Percentiles rank a stretch among this genome's conserved stretches.
Evolutionary conservation across 164 flowering plant genomes (phyloP).

Genomic region (Kalanchoe fedtschenkoi): DNA sequence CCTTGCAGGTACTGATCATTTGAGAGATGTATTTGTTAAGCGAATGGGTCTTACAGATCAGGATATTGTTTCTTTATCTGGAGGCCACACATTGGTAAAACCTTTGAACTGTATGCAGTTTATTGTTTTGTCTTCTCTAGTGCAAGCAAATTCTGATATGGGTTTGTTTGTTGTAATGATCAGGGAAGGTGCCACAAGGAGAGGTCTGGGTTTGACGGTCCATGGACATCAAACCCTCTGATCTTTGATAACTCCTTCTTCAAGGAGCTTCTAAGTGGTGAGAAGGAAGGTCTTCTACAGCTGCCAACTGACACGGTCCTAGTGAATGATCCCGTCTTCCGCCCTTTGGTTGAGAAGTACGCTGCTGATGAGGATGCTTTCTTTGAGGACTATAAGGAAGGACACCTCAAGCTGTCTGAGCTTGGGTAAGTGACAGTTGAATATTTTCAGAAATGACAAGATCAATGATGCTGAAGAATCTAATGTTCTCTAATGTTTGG

Average conservation of each 20-base stretch:
- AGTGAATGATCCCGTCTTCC: conserved; percentile 33
- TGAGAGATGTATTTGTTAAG: conserved; percentile 40
- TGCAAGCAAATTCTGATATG: not conserved
- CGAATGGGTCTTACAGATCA: conserved; percentile 52
- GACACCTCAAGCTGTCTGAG: conserved; percentile 57
- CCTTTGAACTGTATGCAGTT: not conserved
- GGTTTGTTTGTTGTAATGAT: not conserved
- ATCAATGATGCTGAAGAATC: no score
- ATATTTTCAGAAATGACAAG: no score
- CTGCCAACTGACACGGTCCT: conserved; percentile 45
- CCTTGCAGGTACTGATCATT: conserved; percentile 46
- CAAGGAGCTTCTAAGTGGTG: conserved; percentile 38
- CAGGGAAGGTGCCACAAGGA: conserved; percentile 59
- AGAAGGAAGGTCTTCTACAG: conserved; percentile 44
- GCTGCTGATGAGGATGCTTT: conserved; percentile 63
- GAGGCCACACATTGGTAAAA: conserved; percentile 59
- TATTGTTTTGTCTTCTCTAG: not conserved
- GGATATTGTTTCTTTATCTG: conserved; percentile 65
- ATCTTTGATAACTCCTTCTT: conserved; percentile 51
- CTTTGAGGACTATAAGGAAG: conserved; percentile 45
- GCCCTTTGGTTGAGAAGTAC: conserved; percentile 48
- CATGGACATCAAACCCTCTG: conserved; percentile 50
- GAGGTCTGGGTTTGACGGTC: conserved; percentile 55
- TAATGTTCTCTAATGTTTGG: no score
- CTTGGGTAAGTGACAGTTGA: no score